Conservation (phyloP, 1,284 basidiomycete genomes). For the Pascua guehoae region DNA sequence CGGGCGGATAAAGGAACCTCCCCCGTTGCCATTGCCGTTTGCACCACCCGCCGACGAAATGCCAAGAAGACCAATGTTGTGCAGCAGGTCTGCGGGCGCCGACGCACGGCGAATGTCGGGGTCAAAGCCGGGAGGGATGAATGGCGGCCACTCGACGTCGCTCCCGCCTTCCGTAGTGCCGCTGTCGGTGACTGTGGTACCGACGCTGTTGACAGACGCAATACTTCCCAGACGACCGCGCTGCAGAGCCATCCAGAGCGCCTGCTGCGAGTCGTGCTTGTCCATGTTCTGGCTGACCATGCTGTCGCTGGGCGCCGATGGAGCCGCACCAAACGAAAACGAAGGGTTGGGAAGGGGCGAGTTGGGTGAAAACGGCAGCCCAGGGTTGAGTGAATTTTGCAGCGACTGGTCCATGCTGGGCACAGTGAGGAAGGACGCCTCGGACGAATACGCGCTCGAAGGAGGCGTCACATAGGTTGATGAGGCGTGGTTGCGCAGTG, state of each 20-base stretch:
- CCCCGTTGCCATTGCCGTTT: neutral
- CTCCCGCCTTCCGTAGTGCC: conserved; percentile 28
- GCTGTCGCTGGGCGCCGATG: neutral
- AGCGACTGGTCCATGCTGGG: conserved; percentile 5
- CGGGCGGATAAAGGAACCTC: conserved; percentile 3
- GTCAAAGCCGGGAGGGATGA: conserved; percentile 22
- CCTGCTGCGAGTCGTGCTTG: conserved; percentile 18
- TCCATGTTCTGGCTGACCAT: neutral
- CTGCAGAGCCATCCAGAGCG: conserved; percentile 31
- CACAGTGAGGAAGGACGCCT: neutral
- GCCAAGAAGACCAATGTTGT: conserved; percentile 29
- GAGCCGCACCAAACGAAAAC: conserved; percentile 38
- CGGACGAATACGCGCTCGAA: neutral
- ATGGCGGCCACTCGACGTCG: conserved; percentile 10
- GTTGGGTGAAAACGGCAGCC: conserved; percentile 26
- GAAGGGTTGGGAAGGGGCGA: conserved; percentile 38
- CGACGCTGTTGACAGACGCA: conserved; percentile 26
- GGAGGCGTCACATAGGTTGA: conserved; percentile 10
- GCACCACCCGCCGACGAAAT: conserved; percentile 12
- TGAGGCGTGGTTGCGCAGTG: conserved; percentile 10
- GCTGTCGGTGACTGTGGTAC: conserved; percentile 24
- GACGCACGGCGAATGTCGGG: conserved; percentile 29
- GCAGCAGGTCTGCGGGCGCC: conserved; percentile 26
- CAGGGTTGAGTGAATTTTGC: conserved; percentile 15
- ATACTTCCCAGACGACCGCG: conserved; percentile 37